Base-by-base conservation (phyloP, 2,329 filamentous ascomycete genomes). In the Cryphonectria parasitica region DNA sequence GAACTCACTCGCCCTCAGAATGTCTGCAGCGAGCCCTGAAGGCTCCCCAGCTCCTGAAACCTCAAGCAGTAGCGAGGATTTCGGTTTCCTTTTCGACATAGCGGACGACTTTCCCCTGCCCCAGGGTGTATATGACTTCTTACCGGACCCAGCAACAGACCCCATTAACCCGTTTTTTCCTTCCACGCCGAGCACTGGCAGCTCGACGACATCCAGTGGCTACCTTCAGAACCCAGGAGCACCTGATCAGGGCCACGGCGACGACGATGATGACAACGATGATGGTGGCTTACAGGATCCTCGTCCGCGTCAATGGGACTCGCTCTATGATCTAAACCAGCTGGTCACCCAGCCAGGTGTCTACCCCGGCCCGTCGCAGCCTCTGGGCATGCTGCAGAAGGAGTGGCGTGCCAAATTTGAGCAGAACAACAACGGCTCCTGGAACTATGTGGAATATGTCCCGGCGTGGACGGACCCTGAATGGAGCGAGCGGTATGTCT, bases 391-490 rank as follows among this genome's bases (percentile, higher is more conserved):
- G 31, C 60, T 70, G 13, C 71, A 66, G 7, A 67, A 28, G 36
- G 45, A 67, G 36, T 62, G 64, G 60, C 6, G 19, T 25, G 39
- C 49, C 17, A 61, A 62, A 60, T 56, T 56, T 5, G 17, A 63
- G 45, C 19, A 61, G 6, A 54, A 43, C 45, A 25, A 25, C 56
- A 54, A 41, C 19, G 67, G 66, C 1, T 22, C 62, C 22, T 71
- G 69, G 67, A 39, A 67, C 11, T 66, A 68, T 31, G 54, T 72
- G 52, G 71, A 73, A 41, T 69, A 68, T n/a, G 54, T 71, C 10
- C 71, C 71, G 22, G 22, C 65, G 31, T 73, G 71, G 71, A 73
- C 69, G 25, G 71, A 73, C 31, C 71, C 71, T 2, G 52, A 43
- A n/a, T 73, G 64, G 67, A n/a, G 25, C 31, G 28, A 34, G 6